Evolutionary conservation across 768 basidiomycete genomes (phyloP).

Genomic region (Pleurotus eryngii): DNA sequence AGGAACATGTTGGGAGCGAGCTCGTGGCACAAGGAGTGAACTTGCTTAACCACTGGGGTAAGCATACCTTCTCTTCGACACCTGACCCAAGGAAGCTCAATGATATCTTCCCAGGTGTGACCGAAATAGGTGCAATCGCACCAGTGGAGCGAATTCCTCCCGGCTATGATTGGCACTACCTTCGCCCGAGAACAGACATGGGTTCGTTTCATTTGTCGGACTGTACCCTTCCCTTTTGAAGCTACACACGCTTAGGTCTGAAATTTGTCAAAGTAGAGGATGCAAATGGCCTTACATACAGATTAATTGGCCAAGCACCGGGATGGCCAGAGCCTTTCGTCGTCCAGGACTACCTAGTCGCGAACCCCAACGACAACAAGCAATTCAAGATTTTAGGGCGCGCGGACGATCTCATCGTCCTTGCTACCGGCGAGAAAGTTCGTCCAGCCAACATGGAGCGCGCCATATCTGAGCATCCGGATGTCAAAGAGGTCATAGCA

Average conservation of each 20-base stretch:
- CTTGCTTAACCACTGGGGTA: conserved; percentile 39
- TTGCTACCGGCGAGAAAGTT: conserved; percentile 42
- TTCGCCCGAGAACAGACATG: conserved; percentile 31
- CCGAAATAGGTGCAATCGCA: conserved; percentile 35
- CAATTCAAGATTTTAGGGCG: conserved; percentile 35
- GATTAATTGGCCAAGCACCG: conserved; percentile 27
- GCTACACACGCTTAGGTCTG: conserved; percentile 9
- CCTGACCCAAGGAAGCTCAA: background rate
- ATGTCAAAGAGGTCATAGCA: conserved; percentile 32
- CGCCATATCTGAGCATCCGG: conserved; percentile 30
- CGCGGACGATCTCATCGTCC: conserved; percentile 38
- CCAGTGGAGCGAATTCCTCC: conserved; percentile 25
- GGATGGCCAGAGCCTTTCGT: conserved; percentile 30
- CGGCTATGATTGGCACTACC: conserved; percentile 36
- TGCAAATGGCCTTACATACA: conserved; percentile 21
- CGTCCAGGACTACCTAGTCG: conserved; percentile 35
- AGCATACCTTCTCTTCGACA: conserved; percentile 1
- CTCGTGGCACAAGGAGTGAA: conserved; percentile 29
- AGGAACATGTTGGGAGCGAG: conserved; percentile 27
- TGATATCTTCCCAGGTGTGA: conserved; percentile 22
- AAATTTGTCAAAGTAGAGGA: conserved; percentile 21
- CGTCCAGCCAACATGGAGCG: conserved; percentile 30
- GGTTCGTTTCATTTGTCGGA: conserved; percentile 3
- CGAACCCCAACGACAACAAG: conserved; percentile 24
- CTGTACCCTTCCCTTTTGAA: too few species aligned